Conservation (phyloP, 2,329 filamentous ascomycete species). For the Arachnopeziza araneosa region DNA sequence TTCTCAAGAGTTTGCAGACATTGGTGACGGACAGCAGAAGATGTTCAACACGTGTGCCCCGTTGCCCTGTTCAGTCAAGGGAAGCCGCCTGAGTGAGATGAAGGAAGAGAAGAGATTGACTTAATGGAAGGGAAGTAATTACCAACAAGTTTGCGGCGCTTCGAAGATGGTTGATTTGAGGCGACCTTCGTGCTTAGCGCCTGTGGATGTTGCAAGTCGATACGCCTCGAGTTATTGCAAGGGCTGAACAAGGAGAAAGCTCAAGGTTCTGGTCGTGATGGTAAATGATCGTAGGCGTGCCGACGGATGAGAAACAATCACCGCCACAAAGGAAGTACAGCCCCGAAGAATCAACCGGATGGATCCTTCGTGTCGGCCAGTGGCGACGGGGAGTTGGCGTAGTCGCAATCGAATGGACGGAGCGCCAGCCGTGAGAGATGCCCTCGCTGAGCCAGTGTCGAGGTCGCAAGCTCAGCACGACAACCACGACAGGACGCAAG, state of each 20-base stretch:
- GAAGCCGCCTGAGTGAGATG: neutral
- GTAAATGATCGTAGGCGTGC: neutral
- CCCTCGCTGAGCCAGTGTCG: neutral
- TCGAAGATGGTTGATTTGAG: conserved; percentile 20
- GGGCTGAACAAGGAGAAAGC: neutral
- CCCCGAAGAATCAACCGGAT: conserved; percentile 9
- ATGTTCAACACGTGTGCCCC: neutral
- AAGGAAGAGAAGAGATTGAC: conserved; percentile 5
- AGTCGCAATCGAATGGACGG: conserved; percentile 3
- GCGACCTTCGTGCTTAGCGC: conserved; percentile 20
- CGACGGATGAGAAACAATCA: conserved; percentile 5
- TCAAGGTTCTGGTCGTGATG: neutral
- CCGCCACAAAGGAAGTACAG: conserved; percentile 21
- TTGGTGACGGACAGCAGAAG: conserved; percentile 6
- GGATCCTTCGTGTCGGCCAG: conserved; percentile 5
- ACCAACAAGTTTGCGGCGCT: conserved; percentile 22
- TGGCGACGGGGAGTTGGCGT: conserved; percentile 12
- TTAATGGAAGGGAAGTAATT: conserved; percentile 17
- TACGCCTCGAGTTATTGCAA: conserved; percentile 14
- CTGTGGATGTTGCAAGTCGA: conserved; percentile 8
- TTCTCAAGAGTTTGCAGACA: conserved; percentile 9
- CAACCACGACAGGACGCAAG: conserved; percentile 8
- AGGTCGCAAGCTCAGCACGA: conserved; percentile 7
- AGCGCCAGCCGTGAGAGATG: neutral
- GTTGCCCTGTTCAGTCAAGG: neutral